Conservation (phyloP, 2,329 filamentous ascomycete species). For the Colletotrichum endophyticum region DNA sequence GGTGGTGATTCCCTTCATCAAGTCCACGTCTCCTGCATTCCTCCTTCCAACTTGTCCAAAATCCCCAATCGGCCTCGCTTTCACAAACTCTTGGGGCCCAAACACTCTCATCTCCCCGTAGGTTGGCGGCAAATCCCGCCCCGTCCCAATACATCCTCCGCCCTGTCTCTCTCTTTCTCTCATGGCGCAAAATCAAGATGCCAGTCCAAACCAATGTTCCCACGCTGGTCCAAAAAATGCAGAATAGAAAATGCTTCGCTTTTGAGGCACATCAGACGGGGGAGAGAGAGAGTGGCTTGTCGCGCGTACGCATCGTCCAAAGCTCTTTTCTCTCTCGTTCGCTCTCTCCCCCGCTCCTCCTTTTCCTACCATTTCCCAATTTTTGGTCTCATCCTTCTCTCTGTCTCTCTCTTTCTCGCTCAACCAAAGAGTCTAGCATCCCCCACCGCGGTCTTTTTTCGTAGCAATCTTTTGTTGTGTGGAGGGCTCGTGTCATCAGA, state of each 20-base stretch:
- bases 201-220: neutral
- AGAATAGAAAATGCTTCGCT: conserved; percentile 1
- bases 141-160: neutral
- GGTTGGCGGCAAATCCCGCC: neutral
- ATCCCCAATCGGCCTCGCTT: neutral
- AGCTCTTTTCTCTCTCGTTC: neutral
- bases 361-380: neutral
- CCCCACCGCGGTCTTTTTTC: conserved; percentile 4
- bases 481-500: neutral
- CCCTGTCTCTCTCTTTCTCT: neutral
- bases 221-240: neutral
- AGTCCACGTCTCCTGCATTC: neutral
- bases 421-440: conserved; percentile 12
- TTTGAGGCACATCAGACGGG: neutral
- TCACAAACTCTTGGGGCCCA: neutral
- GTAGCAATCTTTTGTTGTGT: conserved; percentile 14
- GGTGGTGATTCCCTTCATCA: neutral
- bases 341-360: neutral
- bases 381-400: neutral
- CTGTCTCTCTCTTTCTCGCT: neutral
- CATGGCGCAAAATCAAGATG: neutral
- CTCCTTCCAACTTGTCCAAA: neutral
- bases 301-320: neutral
- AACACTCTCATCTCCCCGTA: neutral
- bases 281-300: neutral